Base-by-base conservation (phyloP, 2,329 filamentous ascomycete species). In the Xylaria sp. region DNA sequence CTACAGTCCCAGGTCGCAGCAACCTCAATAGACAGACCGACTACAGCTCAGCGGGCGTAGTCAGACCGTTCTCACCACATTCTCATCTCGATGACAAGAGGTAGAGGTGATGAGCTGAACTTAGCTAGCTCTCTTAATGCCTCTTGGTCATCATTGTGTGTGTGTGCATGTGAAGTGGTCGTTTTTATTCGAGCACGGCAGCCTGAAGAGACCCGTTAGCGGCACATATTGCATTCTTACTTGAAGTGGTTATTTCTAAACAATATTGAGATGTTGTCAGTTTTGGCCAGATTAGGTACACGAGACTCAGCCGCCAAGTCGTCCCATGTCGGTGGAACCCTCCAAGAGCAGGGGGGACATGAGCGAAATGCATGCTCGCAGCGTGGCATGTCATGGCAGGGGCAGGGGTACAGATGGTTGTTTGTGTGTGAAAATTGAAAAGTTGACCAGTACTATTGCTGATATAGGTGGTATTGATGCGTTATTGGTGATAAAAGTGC, bases 301-400 rank as follows among this genome's bases (percentile, higher is more conserved):
- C 12, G 58, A 69, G 54, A 55, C 61, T 66, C 69, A 67, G 66
- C 66, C 63, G 67, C 69, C 69, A 69, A 67, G 67, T 45, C n/a
- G 45, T 64, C 61, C 64, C 67, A 64, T 48, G 64, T 32, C 56
- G 34, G 64, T 67, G 67, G 67, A 34, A 67, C 67, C 4, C 36
- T 56, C 53, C 30, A 30, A 42, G 32, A 32, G 51, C 55, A 51
- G 48, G 67, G 64, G 55, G 17, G 19, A 19, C 54, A 57, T 57
- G 34, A 34, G 51, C 27, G 34, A n/a, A 34, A 54, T 27, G 30
- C 51, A 54, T 34, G 51, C 4, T 14, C 32, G 11, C 34, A 32
- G 54, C 54, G 34, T 57, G 54, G 54, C 34, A 57, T 57, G 32
- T 14, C 32, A 11, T 42, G 32, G 54, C 54, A 30, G 36, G 19